Percentiles rank a stretch among this genome's conserved stretches.
These are phyloP conservation scores for Candolleomyces efflorescens DNA, from an alignment of 768 basidiomycete species.

Conservation along the genomic window DNA sequence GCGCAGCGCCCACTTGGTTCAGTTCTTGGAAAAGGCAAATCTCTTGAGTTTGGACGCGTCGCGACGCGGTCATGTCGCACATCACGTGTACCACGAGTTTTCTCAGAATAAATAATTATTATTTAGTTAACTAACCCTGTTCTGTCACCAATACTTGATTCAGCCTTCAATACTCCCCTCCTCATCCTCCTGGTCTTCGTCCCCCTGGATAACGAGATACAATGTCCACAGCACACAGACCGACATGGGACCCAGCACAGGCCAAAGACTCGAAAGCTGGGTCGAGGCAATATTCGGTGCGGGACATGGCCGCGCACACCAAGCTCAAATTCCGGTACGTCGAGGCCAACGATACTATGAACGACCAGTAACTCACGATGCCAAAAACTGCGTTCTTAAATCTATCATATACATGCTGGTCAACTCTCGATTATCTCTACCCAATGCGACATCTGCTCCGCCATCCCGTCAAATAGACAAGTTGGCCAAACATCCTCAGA, in stretches of 20 bases:
- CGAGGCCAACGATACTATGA: not conserved
- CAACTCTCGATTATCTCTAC: no score
- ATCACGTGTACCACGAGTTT: not conserved
- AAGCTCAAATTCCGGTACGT: conserved; percentile 93
- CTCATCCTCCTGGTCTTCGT: conserved; percentile 4
- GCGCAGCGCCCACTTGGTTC: no score
- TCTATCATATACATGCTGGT: no score
- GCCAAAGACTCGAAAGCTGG: conserved; percentile 90
- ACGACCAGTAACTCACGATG: not conserved
- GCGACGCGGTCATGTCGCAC: conserved; percentile 2
- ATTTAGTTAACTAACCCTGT: no score
- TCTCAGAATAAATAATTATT: not conserved
- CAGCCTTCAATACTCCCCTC: not conserved
- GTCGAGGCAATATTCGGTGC: conserved; percentile 87
- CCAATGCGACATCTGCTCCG: no score
- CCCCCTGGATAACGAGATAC: conserved; percentile 6
- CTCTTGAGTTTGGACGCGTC: not conserved
- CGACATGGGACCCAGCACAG: conserved; percentile 97
- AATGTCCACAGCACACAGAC: conserved; percentile 91
- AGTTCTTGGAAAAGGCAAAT: not conserved
- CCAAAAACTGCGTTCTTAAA: no score
- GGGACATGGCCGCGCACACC: conserved; percentile 93
- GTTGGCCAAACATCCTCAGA: conserved; percentile 80
- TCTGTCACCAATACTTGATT: not conserved
- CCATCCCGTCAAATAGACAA: conserved; percentile 45